A percentile compares a stretch with the other conserved stretches of the same genome.
These are phyloP conservation scores for Aspergillus fumigatus DNA, from an alignment of 2,329 filamentous ascomycete species.

Conservation along the genomic window DNA sequence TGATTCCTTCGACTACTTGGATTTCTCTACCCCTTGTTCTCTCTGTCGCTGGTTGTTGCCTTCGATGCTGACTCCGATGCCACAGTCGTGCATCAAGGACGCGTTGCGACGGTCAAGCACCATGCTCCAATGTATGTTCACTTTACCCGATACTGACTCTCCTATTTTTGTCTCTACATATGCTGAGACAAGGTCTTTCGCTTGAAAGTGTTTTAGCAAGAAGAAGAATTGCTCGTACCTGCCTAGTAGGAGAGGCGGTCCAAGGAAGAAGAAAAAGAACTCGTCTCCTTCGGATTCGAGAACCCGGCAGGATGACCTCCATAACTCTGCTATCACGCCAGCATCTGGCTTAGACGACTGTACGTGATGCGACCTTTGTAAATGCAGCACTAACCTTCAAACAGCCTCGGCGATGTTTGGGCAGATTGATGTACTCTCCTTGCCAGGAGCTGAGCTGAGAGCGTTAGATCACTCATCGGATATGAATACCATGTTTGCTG, in stretches of 20 bases:
- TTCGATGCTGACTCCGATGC: slow-evolving; percentile 6
- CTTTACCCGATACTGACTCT: neutral
- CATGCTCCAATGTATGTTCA: slow-evolving; percentile 39
- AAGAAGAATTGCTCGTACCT: slow-evolving; percentile 39
- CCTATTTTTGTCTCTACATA: neutral
- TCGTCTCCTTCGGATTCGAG: slow-evolving; percentile 19
- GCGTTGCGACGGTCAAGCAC: slow-evolving; percentile 42
- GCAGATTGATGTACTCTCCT: slow-evolving; percentile 38
- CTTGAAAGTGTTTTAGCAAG: slow-evolving; percentile 36
- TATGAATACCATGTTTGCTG: slow-evolving; percentile 36
- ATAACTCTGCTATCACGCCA: slow-evolving; percentile 20
- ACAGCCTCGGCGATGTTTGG: slow-evolving; percentile 33
- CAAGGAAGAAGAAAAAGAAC: slow-evolving; percentile 37
- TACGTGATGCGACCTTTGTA: slow-evolving; percentile 16
- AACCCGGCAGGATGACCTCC: slow-evolving; percentile 15
- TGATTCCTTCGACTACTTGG: slow-evolving; percentile 7
- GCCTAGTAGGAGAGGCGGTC: slow-evolving; percentile 43
- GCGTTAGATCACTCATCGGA: slow-evolving; percentile 36
- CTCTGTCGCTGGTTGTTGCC: neutral
- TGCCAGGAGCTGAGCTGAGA: slow-evolving; percentile 38
- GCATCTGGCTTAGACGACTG: slow-evolving; percentile 28
- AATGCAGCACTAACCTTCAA: slow-evolving; percentile 18
- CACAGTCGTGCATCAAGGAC: slow-evolving; percentile 40
- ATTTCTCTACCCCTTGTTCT: slow-evolving; percentile 4
- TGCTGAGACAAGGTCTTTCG: slow-evolving; percentile 8